phyloP scores from a whole-genome alignment of 1,139 yeast species.

The Blastobotrys ciferrii region DNA sequence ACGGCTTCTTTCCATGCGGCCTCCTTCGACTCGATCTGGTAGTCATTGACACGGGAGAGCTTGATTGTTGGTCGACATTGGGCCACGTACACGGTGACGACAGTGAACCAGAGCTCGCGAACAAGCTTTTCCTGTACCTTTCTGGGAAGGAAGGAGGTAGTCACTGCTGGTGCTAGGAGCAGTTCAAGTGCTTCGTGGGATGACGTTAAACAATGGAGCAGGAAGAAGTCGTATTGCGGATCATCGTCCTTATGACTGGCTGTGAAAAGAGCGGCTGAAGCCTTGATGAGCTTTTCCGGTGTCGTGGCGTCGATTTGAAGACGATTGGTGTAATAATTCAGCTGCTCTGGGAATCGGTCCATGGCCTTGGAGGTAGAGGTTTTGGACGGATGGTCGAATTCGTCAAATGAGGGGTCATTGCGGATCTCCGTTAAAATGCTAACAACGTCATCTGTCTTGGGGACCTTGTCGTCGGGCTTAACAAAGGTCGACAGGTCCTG shows the following conservation, averaged over 20 bases:
- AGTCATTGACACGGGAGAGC: slow-evolving; percentile 17
- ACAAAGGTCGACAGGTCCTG: slow-evolving; percentile 1
- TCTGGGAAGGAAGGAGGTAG: slow-evolving; percentile 20
- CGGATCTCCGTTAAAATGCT: slow-evolving; percentile 25
- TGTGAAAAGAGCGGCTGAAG: slow-evolving; percentile 25
- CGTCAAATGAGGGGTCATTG: slow-evolving; percentile 23
- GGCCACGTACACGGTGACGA: slow-evolving; percentile 25
- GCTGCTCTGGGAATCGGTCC: slow-evolving; percentile 16
- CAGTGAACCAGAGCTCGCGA: slow-evolving; percentile 24
- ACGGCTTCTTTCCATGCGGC: slow-evolving; percentile 26
- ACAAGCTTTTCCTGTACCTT: slow-evolving; percentile 19
- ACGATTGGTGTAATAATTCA: slow-evolving; percentile 24
- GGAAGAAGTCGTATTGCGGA: slow-evolving; percentile 31
- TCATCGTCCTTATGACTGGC: slow-evolving; percentile 28
- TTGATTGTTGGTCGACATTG: slow-evolving; percentile 28
- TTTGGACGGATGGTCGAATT: slow-evolving; percentile 15
- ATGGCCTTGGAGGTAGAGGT: slow-evolving; percentile 9
- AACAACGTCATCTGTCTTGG: slow-evolving; percentile 17
- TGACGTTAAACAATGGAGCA: slow-evolving; percentile 34
- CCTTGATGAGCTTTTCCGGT: slow-evolving; percentile 24
- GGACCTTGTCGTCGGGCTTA: slow-evolving; percentile 1
- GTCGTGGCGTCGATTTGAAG: slow-evolving; percentile 21
- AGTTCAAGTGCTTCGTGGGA: slow-evolving; percentile 33
- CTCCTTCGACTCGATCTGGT: slow-evolving; percentile 17
- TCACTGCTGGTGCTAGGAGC: slow-evolving; percentile 18